Evolutionary conservation across 2,329 filamentous ascomycete genomes (phyloP).

Genomic region (Alternaria infectoria): DNA sequence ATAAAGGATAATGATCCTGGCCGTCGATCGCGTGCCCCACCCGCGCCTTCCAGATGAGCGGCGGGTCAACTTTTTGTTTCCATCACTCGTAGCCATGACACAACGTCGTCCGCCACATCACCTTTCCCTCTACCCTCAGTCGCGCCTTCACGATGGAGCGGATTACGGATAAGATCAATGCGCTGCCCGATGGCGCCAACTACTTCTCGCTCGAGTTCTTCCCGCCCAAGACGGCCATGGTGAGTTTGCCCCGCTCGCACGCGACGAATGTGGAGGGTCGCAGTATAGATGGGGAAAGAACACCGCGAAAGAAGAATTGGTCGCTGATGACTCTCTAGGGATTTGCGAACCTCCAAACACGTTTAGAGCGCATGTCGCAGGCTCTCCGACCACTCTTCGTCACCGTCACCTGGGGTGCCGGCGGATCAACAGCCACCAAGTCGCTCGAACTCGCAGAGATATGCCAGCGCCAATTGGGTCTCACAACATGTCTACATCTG

Average conservation of each 20-base stretch:
- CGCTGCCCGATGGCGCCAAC: constrained; percentile 77
- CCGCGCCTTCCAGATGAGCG: constrained; percentile 26
- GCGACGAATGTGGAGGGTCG: constrained; percentile 1
- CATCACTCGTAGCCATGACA: constrained; percentile 39
- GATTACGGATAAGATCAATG: constrained; percentile 94
- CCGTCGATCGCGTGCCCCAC: constrained; percentile 31
- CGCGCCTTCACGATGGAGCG: constrained; percentile 55
- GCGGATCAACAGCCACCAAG: constrained; percentile 88
- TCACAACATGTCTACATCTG: constrained; percentile 94
- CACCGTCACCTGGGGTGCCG: constrained; percentile 97
- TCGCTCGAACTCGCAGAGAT: constrained; percentile 94
- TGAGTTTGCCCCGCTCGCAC: constrained; percentile 46
- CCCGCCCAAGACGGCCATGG: constrained; percentile 93
- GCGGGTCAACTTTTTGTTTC: constrained; percentile 28
- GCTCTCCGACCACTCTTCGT: constrained; percentile 92
- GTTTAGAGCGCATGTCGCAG: constrained; percentile 92
- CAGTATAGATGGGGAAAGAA: neutral
- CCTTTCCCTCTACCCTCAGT: neutral
- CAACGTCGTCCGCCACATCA: constrained; percentile 20
- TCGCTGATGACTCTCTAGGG: constrained; percentile 59
- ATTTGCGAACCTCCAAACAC: constrained; percentile 89
- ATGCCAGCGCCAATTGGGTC: constrained; percentile 86
- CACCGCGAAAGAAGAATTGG: neutral
- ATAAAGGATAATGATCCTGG: constrained; percentile 16
- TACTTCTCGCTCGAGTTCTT: constrained; percentile 99